A percentile compares a stretch with the other conserved stretches of the same genome.
Evolutionary conservation across 139 green algal genomes (phyloP).

Genomic region (Tetraselmis chui): DNA sequence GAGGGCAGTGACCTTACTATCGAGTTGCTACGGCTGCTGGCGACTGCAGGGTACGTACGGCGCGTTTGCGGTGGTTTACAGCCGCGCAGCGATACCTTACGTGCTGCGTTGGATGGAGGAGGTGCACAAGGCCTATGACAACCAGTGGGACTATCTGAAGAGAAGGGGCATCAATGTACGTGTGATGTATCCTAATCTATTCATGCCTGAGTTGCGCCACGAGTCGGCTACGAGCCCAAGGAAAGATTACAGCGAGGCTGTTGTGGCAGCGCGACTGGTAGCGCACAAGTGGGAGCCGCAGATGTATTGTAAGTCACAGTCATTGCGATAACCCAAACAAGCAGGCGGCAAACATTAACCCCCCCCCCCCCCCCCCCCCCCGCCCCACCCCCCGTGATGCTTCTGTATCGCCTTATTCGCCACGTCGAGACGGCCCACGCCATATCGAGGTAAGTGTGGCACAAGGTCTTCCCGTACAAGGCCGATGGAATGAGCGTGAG

Average conservation of each 20-base stretch:
- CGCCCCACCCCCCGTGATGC: no score
- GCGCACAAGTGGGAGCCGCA: not conserved
- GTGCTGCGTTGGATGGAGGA: not conserved
- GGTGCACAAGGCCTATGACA: not conserved
- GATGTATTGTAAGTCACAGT: no score
- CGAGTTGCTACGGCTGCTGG: no score
- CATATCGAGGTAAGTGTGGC: no score
- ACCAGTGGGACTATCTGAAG: not conserved
- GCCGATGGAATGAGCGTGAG: no score
- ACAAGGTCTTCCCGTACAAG: no score
- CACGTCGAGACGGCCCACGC: no score
- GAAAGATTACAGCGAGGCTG: not conserved
- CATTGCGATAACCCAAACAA: no score
- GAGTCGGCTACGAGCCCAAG: not conserved
- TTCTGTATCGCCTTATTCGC: no score
- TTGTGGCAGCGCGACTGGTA: not conserved
- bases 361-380: no score
- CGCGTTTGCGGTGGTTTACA: not conserved
- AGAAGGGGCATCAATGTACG: not conserved
- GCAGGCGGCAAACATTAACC: no score
- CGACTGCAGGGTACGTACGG: not conserved
- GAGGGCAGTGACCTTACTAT: no score
- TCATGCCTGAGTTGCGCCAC: not conserved
- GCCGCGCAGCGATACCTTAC: not conserved
- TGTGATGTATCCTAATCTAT: not conserved